Conservation (phyloP, 768 basidiomycete genomes). For the Mycena haematopus region DNA sequence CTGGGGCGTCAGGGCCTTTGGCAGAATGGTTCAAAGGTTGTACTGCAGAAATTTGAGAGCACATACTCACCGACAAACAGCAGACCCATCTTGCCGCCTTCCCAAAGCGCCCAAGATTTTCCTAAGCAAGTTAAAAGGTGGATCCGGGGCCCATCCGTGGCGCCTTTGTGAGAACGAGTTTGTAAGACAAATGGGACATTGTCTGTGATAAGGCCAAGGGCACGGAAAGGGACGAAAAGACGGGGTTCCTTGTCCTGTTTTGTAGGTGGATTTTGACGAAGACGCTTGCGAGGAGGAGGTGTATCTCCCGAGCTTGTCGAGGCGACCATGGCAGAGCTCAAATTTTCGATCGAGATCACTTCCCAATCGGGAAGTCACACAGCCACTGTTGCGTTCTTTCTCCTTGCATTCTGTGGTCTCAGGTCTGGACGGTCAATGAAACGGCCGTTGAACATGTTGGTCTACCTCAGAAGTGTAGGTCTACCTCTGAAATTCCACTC, state of each 20-base stretch:
- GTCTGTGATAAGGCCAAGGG: conserved; percentile 93
- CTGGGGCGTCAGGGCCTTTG: conserved; percentile 81
- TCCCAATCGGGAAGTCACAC: background rate
- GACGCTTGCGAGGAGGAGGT: conserved; percentile 59
- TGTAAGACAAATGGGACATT: conserved; percentile 89
- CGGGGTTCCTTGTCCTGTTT: conserved; percentile 44
- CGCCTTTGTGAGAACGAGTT: conserved; percentile 83
- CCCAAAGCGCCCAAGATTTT: conserved; percentile 94
- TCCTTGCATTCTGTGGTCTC: background rate
- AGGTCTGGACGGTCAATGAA: background rate
- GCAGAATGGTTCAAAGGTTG: conserved; percentile 9
- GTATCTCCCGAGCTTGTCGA: conserved; percentile 31
- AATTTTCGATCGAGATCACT: background rate
- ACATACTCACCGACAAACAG: conserved; percentile 87
- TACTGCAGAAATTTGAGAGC: conserved; percentile 13
- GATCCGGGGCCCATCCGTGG: conserved; percentile 81
- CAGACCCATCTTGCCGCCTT: conserved; percentile 90
- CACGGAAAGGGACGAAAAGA: conserved; percentile 93
- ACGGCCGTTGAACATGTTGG: too few relatives aligned
- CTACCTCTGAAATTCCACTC: background rate
- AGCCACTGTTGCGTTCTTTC: background rate
- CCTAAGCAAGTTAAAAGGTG: conserved; percentile 90
- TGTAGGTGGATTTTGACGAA: conserved; percentile 43
- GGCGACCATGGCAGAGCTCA: conserved; percentile 11
- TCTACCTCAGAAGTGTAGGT: background rate